Conservation (phyloP, 169 alveolate species). For the Eimeria sp. region DNA sequence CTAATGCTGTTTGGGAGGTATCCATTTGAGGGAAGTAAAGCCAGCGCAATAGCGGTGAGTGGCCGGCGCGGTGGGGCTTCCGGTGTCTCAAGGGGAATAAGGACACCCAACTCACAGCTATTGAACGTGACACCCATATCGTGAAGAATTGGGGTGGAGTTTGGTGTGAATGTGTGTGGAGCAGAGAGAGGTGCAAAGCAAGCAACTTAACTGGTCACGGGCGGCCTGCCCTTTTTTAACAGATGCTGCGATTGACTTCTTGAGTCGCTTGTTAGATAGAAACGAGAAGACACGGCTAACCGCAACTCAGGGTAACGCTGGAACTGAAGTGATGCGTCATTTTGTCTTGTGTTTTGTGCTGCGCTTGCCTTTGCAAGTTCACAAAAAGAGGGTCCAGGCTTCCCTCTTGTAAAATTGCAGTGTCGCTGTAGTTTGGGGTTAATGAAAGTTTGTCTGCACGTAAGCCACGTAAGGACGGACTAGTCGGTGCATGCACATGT, state of each 20-base stretch:
- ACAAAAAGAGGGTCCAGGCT: background rate
- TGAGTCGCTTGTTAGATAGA: conserved; percentile 79
- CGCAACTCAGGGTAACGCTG: conserved; percentile 74
- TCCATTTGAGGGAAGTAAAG: conserved; percentile 88
- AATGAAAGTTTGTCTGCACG: background rate
- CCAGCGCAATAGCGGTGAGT: conserved; percentile 87
- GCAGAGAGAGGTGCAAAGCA: conserved; percentile 80
- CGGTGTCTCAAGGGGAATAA: too few relatives aligned
- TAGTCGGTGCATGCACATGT: background rate
- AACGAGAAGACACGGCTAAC: conserved; percentile 79
- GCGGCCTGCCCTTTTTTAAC: conserved; percentile 76
- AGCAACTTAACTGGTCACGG: conserved; percentile 82
- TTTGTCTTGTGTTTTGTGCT: background rate
- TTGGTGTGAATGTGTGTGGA: background rate
- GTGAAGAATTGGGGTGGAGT: background rate
- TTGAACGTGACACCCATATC: too few relatives aligned
- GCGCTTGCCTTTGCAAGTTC: background rate
- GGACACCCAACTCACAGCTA: too few relatives aligned
- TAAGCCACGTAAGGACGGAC: background rate
- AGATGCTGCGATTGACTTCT: conserved; percentile 78
- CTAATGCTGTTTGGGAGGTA: conserved; percentile 88
- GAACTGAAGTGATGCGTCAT: background rate
- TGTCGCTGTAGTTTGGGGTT: background rate
- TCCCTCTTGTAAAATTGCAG: background rate
- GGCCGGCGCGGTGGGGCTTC: background rate